phyloP scores from a whole-genome alignment of 164 flowering plant genomes.

The Macadamia tetraphylla region DNA sequence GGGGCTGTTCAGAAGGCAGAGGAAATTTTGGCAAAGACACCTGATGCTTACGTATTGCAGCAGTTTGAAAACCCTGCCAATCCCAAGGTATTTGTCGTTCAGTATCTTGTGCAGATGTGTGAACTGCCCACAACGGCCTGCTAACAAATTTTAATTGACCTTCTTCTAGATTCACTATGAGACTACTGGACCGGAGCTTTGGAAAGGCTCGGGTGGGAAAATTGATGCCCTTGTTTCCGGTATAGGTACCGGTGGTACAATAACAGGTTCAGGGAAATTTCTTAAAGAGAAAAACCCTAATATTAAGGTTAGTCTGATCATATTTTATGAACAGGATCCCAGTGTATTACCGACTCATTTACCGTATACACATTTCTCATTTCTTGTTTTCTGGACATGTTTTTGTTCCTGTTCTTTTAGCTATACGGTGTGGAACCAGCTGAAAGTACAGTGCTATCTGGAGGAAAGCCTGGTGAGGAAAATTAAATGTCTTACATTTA shows the following conservation, averaged over 20 bases:
- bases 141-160: not conserved
- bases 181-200: conserved; percentile 87
- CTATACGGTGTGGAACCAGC: conserved; percentile 74
- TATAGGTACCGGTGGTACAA: conserved; percentile 84
- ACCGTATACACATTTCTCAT: not conserved
- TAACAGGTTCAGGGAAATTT: conserved; percentile 68
- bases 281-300: conserved; percentile 66
- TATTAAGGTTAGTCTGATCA: conserved; percentile 45
- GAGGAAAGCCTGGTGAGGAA: conserved; percentile 80
- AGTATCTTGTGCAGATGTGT: not conserved
- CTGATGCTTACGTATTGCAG: conserved; percentile 52
- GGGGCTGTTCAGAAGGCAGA: conserved; percentile 76
- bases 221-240: conserved; percentile 73
- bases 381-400: not conserved
- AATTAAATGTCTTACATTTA: no score
- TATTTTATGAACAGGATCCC: not conserved
- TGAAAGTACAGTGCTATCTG: conserved; percentile 73
- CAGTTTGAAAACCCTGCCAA: conserved; percentile 71
- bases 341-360: not conserved
- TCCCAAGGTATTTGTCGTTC: conserved; percentile 42
- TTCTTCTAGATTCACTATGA: conserved; percentile 65
- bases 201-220: conserved; percentile 67
- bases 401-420: conserved; percentile 23
- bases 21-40: conserved; percentile 58
- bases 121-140: not conserved